phyloP scores from a whole-genome alignment of 1,284 basidiomycete genomes.

The Sanghuangporus sanghuang region DNA sequence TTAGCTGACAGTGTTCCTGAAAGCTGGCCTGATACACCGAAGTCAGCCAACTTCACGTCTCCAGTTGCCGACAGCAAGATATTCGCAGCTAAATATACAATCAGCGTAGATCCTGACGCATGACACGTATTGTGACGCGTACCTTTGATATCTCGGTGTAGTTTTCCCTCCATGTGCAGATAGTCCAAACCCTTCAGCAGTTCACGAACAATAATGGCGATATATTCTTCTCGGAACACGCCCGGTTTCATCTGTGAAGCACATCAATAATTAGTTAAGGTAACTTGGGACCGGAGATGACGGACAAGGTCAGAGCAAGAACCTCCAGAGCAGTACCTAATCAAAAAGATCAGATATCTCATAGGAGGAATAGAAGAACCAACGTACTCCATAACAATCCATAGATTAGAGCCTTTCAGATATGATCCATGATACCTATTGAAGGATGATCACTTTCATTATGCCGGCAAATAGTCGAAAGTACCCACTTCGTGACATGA shows the following conservation, averaged over 20 bases:
- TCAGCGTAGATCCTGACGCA: background rate
- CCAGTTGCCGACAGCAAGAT: conserved; percentile 90
- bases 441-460: background rate
- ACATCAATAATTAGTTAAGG: conserved; percentile 20
- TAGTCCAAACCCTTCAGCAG: conserved; percentile 92
- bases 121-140: conserved; percentile 16
- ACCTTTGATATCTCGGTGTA: conserved; percentile 99
- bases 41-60: conserved; percentile 98
- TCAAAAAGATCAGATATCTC: background rate
- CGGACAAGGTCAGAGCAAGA: conserved; percentile 80
- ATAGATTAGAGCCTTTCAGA: conserved; percentile 91
- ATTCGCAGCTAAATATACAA: conserved; percentile 69
- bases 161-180: conserved; percentile 91
- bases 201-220: conserved; percentile 94
- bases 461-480: background rate
- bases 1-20: conserved; percentile 94
- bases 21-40: conserved; percentile 98
- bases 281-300: conserved; percentile 17
- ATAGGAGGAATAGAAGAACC: conserved; percentile 16
- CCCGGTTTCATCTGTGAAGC: conserved; percentile 91
- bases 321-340: conserved; percentile 79
- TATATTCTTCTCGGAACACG: conserved; percentile 96
- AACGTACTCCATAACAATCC: conserved; percentile 98
- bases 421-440: conserved; percentile 90
- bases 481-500: conserved; percentile 82